These are phyloP conservation scores for Tetrapyrgos nigripes DNA, from an alignment of 1,284 basidiomycete genomes.

Conservation along the genomic window DNA sequence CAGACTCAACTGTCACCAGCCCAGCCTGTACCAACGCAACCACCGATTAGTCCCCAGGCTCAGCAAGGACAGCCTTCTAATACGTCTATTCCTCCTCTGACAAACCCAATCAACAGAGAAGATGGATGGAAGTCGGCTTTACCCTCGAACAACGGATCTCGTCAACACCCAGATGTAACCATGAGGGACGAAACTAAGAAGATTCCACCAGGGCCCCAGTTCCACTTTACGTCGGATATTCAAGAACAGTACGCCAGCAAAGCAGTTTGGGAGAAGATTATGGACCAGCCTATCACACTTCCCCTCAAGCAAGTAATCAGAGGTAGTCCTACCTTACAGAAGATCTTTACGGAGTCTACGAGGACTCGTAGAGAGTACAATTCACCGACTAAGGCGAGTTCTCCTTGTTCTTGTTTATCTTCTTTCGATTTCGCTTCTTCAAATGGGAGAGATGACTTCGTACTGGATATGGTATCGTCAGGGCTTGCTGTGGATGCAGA, in stretches of 20 bases:
- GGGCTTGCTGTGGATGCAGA: too few relatives aligned
- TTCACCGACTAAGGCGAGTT: neutral
- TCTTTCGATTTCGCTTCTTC: too few relatives aligned
- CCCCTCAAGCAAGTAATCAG: slow-evolving; percentile 5
- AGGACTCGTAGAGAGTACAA: neutral
- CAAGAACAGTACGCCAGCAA: neutral
- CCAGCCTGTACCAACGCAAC: neutral
- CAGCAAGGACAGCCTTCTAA: neutral
- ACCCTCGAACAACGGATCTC: neutral
- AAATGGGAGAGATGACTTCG: too few relatives aligned
- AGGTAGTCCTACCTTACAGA: slow-evolving; percentile 3
- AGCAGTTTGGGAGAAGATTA: neutral
- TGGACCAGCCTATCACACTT: neutral
- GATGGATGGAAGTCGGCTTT: slow-evolving; percentile 10
- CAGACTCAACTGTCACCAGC: too few relatives aligned
- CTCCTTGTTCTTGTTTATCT: too few relatives aligned
- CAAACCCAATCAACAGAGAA: neutral
- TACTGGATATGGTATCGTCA: too few relatives aligned
- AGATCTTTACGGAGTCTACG: neutral
- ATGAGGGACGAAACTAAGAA: slow-evolving; percentile 3
- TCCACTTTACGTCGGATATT: slow-evolving; percentile 11
- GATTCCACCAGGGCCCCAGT: neutral
- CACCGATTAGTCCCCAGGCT: neutral
- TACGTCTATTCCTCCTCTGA: neutral
- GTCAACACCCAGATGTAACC: neutral